Evolutionary conservation across 108 stramenopile species (phyloP), one percentile per base, ranked within the genome.

Genomic region (Cylindrotheca closterium): DNA sequence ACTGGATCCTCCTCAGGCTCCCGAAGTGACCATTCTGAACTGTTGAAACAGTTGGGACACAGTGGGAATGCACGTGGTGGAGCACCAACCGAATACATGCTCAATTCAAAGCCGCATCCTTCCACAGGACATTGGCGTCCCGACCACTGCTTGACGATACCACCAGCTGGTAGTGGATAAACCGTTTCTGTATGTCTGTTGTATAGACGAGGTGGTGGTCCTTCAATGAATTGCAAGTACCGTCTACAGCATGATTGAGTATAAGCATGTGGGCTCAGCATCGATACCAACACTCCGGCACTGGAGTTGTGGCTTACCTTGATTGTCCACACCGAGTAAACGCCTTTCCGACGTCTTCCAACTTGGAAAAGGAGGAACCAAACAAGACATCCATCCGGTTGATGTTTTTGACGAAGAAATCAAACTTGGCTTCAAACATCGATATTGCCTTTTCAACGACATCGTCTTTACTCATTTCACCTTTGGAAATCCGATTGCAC

Each of bases 291-390:
- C n/a, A n/a, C n/a, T n/a, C n/a, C n/a, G n/a, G n/a, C 21, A 7
- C 8, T 19, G 22, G 17, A 5, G 37, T 45, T 4, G 7, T 4
- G 64, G 54, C 52, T 51, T 53, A 65, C 47, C 85, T 60, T 7
- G 87, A 80, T 19, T 72, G 58, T 1, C 89, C 93, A 71, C 91
- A 95, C 46, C 91, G 65, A 4, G 91, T 95, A 58, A 92, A 95
- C 8, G 94, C 87, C 70, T 92, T 89, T 1, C 93, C 93, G 37
- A 92, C 83, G 65, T 95, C 93, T 73, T 90, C 85, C n/a, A 95
- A 73, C 73, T 90, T 87, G 22, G 88, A 79, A 65, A 94, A 94
- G 15, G 85, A 88, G 10, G 85, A 79, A 5, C 87, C 77, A 63
- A 95, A 95, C n/a, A 95, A 70, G n/a, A 91, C 71, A 68, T 95